Percentiles rank a stretch among this genome's conserved stretches.
These are phyloP conservation scores for Pleurotus citrinopileatus DNA, from an alignment of 768 basidiomycete genomes.

Conservation along the genomic window DNA sequence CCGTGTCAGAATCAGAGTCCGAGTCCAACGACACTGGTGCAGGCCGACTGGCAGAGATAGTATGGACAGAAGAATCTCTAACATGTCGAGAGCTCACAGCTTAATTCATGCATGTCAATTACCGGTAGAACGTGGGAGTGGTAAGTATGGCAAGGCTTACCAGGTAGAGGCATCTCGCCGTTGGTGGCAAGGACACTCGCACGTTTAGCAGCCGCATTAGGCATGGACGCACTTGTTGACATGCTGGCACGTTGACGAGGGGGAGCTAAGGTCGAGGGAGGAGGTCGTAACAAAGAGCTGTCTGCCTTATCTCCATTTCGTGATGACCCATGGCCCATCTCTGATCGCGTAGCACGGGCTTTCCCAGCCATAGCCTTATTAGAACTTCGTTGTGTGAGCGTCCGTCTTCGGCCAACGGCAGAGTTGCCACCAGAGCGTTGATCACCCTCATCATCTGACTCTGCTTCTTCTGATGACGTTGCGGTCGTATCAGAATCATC, in stretches of 20 bases:
- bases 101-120: conserved; percentile 6
- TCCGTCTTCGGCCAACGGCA: conserved; percentile 25
- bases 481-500: conserved; percentile 28
- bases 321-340: conserved; percentile 12
- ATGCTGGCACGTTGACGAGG: conserved; percentile 46
- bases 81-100: conserved; percentile 22
- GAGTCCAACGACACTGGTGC: conserved; percentile 19
- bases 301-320: conserved; percentile 9
- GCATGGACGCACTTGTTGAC: conserved; percentile 57
- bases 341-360: conserved; percentile 15
- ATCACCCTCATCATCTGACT: conserved; percentile 22
- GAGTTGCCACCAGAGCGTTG: neutral
- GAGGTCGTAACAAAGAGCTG: neutral
- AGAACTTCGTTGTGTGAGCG: conserved; percentile 25
- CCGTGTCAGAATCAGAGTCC: conserved; percentile 34
- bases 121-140: neutral
- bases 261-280: neutral
- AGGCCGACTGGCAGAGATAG: conserved; percentile 17
- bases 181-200: conserved; percentile 39
- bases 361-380: conserved; percentile 10
- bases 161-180: conserved; percentile 23
- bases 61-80: conserved; percentile 24
- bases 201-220: conserved; percentile 47
- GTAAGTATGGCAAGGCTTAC: conserved; percentile 23
- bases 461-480: conserved; percentile 30